Base-by-base conservation (phyloP, 2,329 filamentous ascomycete species). In the Xylariaceae sp. region DNA sequence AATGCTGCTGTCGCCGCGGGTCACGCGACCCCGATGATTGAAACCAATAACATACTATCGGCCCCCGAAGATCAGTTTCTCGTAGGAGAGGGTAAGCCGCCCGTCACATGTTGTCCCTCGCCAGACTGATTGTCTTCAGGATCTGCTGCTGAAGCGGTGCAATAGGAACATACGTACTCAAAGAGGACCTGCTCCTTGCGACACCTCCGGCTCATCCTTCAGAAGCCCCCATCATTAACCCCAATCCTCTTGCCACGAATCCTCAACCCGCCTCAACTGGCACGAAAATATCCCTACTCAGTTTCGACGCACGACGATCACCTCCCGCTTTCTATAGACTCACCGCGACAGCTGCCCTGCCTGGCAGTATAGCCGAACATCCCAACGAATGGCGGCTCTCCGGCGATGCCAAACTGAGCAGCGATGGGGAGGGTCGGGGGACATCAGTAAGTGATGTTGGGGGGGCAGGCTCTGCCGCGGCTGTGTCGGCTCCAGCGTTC, bases 161-260 rank as follows among this genome's bases (percentile, higher is more conserved):
- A 40, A 60, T 55, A 95, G 92, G 93, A 69, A 94, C 91, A 60
- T 99, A 99, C 71, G 83, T 90, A 19, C 84, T 98, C 39, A 89
- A 92, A 73, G 94, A 99, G 76, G 91, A 96, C 73, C 79, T 99
- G 24, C 89, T 92, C 65, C 87, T 99, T 55, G 94, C 95, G 40
- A 97, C 93, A 29, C 95, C 95, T 54, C 94, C 94, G 62, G 93
- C 93, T 12, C 95, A 99, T 76, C 95, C 95, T 19, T 96, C 93
- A 60, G 95, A 99, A 79, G 88, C 91, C 11, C 93, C 92, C 19
- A 78, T 93, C 36, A 78, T 90, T 56, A 97, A 96, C 70, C 89
- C 91, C 40, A 99, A 98, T 70, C 95, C 95, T 23, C 85, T 99
- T 37, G 89, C 92, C 34, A 97, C 94, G 5, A 89, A 84, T 16